Percentiles rank a stretch among this genome's conserved stretches.
These are phyloP conservation scores for Cladosporium sp. DNA, from an alignment of 2,329 filamentous ascomycete genomes.

Conservation along the genomic window DNA sequence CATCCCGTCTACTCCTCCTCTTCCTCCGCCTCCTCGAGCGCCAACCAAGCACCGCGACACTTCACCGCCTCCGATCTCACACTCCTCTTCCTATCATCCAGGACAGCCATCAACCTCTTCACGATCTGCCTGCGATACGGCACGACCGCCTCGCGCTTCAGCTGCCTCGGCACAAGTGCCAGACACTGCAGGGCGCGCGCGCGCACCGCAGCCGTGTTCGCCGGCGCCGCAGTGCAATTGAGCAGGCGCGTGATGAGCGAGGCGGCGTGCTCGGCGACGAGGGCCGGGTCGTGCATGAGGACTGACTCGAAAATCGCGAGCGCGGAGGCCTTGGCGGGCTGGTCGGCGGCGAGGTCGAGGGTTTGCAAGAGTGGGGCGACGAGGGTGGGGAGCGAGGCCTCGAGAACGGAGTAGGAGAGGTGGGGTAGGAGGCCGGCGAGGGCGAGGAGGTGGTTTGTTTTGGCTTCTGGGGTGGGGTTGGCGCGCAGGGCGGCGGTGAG, in stretches of 20 bases:
- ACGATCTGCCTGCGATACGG: slow-evolving; percentile 53
- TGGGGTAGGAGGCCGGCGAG: slow-evolving; percentile 56
- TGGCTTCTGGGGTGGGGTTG: slow-evolving; percentile 28
- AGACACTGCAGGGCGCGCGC: slow-evolving; percentile 44
- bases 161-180: slow-evolving; percentile 40
- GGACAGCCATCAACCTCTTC: slow-evolving; percentile 45
- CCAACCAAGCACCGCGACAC: slow-evolving; percentile 55
- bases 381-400: slow-evolving; percentile 52
- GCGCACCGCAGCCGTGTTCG: slow-evolving; percentile 38
- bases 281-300: slow-evolving; percentile 50
- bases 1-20: slow-evolving; percentile 35
- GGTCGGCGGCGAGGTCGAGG: slow-evolving; percentile 46
- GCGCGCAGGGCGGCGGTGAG: slow-evolving; percentile 49
- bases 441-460: slow-evolving; percentile 60
- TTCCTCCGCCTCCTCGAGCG: slow-evolving; percentile 51
- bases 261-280: slow-evolving; percentile 50
- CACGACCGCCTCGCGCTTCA: slow-evolving; percentile 48
- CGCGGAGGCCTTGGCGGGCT: slow-evolving; percentile 53
- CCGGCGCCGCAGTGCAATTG: slow-evolving; percentile 31
- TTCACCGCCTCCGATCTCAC: slow-evolving; percentile 58
- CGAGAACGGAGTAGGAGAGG: slow-evolving; percentile 54
- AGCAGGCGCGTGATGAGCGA: slow-evolving; percentile 53
- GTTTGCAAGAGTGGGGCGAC: slow-evolving; percentile 57
- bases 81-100: slow-evolving; percentile 58
- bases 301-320: slow-evolving; percentile 54